phyloP scores from a whole-genome alignment of 371 early-diverging fungal genomes.

The Paraphysoderma sedebokerense region DNA sequence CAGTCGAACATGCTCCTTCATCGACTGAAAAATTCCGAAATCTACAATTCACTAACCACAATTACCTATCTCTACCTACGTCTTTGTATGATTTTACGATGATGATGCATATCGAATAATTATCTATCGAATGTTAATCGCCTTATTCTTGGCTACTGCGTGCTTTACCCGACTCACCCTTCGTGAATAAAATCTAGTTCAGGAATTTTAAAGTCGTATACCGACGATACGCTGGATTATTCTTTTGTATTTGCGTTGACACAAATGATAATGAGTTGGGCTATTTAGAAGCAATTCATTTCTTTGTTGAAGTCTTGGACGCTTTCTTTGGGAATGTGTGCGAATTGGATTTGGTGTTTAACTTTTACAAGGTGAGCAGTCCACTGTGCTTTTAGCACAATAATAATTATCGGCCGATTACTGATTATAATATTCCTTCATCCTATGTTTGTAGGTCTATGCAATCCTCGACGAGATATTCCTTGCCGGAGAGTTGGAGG shows the following conservation, averaged over 20 bases:
- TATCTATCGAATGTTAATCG: too few relatives aligned
- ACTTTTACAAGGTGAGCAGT: constrained; percentile 68
- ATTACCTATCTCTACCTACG: too few relatives aligned
- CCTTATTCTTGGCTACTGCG: neutral
- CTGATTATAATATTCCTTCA: neutral
- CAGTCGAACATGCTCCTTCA: too few relatives aligned
- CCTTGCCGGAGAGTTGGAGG: constrained; percentile 93
- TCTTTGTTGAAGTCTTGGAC: constrained; percentile 95
- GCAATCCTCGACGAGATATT: constrained; percentile 93
- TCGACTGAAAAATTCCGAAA: too few relatives aligned
- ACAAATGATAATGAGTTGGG: constrained; percentile 91
- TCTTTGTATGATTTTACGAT: too few relatives aligned
- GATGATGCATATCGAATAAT: too few relatives aligned
- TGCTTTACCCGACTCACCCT: neutral
- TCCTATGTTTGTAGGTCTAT: constrained; percentile 54
- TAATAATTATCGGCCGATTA: neutral
- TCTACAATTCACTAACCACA: too few relatives aligned
- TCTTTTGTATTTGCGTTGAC: constrained; percentile 95
- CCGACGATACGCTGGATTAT: constrained; percentile 89
- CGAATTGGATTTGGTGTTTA: constrained; percentile 92
- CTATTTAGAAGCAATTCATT: constrained; percentile 87
- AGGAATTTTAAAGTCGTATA: constrained; percentile 91
- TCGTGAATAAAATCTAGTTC: constrained; percentile 25
- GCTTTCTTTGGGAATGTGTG: constrained; percentile 95
- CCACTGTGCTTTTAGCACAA: neutral